phyloP scores from a whole-genome alignment of 495 filamentous ascomycete species.

The Trichoderma erinaceum region DNA sequence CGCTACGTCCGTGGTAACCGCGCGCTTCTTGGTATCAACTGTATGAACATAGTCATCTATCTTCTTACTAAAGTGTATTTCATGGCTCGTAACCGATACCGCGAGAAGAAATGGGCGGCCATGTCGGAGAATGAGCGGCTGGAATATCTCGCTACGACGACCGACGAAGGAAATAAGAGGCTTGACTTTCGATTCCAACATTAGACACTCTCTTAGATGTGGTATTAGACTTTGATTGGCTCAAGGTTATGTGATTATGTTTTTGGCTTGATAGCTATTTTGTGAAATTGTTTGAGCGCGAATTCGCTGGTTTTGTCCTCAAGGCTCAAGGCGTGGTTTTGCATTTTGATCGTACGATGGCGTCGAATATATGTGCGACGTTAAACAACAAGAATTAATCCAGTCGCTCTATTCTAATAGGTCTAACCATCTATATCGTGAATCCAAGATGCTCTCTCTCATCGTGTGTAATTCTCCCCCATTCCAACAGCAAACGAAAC shows the following conservation, averaged over 20 bases:
- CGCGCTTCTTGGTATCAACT: constrained; percentile 38
- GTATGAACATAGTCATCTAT: constrained; percentile 34
- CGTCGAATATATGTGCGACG: neutral
- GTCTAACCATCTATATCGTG: neutral
- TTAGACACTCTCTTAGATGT: constrained; percentile 6
- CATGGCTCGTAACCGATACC: constrained; percentile 31
- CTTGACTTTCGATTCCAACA: constrained; percentile 30
- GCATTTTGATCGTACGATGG: neutral
- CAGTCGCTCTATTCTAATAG: neutral
- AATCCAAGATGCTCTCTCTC: constrained; percentile 63
- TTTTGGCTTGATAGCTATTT: neutral
- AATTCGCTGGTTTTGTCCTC: neutral
- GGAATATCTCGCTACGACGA: constrained; percentile 26
- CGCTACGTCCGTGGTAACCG: constrained; percentile 48
- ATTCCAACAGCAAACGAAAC: constrained; percentile 88
- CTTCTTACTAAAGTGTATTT: constrained; percentile 36
- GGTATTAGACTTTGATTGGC: neutral
- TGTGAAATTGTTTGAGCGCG: neutral
- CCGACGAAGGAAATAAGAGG: constrained; percentile 28
- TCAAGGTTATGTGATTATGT: neutral
- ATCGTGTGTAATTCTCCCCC: constrained; percentile 68
- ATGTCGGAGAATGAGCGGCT: constrained; percentile 33
- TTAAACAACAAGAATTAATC: neutral
- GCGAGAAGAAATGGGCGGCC: constrained; percentile 32
- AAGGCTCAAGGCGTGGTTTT: neutral